Percentiles rank a stretch among this genome's conserved stretches.
Evolutionary conservation across 2,329 filamentous ascomycete genomes (phyloP).

Genomic region (Cladophialophora psammophila): DNA sequence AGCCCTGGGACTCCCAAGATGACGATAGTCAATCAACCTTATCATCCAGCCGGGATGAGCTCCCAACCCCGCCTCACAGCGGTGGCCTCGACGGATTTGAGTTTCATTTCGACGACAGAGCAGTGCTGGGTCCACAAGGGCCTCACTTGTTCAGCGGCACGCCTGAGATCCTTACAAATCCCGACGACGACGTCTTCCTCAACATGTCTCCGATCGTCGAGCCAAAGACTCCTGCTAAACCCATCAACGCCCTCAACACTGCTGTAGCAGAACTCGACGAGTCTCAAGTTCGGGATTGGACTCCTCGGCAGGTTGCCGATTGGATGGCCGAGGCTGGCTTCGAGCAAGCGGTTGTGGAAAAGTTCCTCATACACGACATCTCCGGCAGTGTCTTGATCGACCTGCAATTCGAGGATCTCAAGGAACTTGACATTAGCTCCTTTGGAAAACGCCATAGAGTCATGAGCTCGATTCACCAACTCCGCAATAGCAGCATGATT

Average conservation of each 20-base stretch:
- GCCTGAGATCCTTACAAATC: conserved; percentile 30
- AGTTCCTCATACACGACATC: conserved; percentile 92
- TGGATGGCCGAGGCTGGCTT: conserved; percentile 88
- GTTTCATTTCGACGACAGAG: conserved; percentile 61
- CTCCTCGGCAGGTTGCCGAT: conserved; percentile 54
- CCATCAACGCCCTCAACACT: conserved; percentile 39
- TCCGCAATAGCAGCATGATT: conserved; percentile 50
- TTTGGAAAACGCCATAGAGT: conserved; percentile 69
- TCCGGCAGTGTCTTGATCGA: conserved; percentile 85
- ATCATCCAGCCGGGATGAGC: conserved; percentile 82
- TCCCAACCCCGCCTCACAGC: conserved; percentile 79
- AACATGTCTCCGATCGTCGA: conserved; percentile 28
- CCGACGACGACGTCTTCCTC: conserved; percentile 36
- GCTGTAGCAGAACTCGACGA: conserved; percentile 44
- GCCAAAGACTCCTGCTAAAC: conserved; percentile 25
- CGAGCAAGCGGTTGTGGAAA: conserved; percentile 77
- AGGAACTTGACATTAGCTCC: conserved; percentile 68
- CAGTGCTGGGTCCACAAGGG: conserved; percentile 74
- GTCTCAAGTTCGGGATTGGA: conserved; percentile 45
- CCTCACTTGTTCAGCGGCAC: conserved; percentile 83
- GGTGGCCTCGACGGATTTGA: conserved; percentile 67
- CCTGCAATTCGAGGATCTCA: conserved; percentile 83
- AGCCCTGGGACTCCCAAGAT: conserved; percentile 35
- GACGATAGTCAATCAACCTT: conserved; percentile 79
- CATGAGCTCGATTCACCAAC: conserved; percentile 65